Percentiles rank a stretch among this genome's conserved stretches.
phyloP scores from a whole-genome alignment of 257 asterid species.

The Fraxinus quadrangulata region DNA sequence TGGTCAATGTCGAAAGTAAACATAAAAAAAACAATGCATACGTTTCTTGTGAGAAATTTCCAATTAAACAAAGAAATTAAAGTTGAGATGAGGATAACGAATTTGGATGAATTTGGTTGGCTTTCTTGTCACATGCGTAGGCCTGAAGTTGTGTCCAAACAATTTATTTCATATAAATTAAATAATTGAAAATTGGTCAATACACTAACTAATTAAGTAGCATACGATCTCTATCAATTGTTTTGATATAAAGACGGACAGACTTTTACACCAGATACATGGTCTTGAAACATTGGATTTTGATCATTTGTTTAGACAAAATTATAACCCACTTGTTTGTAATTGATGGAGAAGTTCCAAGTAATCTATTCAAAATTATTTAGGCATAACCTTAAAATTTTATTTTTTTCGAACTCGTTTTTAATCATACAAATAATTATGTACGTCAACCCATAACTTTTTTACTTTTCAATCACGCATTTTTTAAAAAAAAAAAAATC shows the following conservation, averaged over 20 bases:
- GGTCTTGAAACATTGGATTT: neutral
- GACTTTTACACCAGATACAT: neutral
- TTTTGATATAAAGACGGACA: neutral
- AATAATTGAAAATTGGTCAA: neutral
- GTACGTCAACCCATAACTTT: too few species aligned
- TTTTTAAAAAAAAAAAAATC: too few species aligned
- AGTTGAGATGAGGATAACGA: too few species aligned
- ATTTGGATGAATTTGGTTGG: neutral
- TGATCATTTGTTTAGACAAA: neutral
- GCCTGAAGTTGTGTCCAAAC: neutral
- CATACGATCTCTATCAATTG: neutral
- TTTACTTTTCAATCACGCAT: too few species aligned
- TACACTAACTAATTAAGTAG: neutral
- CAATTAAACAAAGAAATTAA: too few species aligned
- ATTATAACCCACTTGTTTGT: too few species aligned
- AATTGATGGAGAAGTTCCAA: too few species aligned
- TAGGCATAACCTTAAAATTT: too few species aligned
- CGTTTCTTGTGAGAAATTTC: neutral
- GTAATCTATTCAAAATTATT: too few species aligned
- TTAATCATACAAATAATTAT: too few species aligned
- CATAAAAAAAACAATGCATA: neutral
- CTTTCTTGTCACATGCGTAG: neutral
- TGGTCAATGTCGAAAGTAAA: neutral
- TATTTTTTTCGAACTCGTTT: too few species aligned
- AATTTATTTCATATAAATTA: too few species aligned